phyloP scores from a whole-genome alignment of 2,329 filamentous ascomycete genomes.

The Alternaria sp. region DNA sequence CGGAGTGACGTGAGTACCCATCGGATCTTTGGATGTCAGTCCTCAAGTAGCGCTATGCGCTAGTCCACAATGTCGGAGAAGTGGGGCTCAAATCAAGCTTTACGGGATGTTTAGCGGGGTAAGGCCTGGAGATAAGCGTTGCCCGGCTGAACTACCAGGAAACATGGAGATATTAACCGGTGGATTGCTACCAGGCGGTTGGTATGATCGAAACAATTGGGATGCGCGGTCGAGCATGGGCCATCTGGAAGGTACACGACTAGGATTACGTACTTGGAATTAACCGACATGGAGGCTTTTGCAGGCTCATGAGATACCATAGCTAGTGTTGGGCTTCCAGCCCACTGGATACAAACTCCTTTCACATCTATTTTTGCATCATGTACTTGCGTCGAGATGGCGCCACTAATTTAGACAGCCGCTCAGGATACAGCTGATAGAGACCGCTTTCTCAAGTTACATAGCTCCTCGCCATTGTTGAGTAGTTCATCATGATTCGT shows the following conservation, averaged over 20 bases:
- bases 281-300: too few species aligned
- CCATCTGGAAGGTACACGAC: too few species aligned
- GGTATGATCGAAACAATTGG: neutral
- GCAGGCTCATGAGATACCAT: too few species aligned
- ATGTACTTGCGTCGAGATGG: too few species aligned
- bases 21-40: neutral
- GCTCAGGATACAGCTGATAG: too few species aligned
- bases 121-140: neutral
- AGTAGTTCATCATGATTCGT: slow-evolving; percentile 32
- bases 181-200: neutral
- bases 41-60: neutral
- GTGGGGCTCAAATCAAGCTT: slow-evolving; percentile 1
- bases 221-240: too few species aligned
- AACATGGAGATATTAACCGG: neutral
- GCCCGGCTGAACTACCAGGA: neutral
- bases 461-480: slow-evolving; percentile 37
- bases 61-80: neutral
- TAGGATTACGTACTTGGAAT: too few species aligned
- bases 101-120: neutral
- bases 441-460: slow-evolving; percentile 1
- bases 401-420: too few species aligned
- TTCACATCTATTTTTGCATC: too few species aligned
- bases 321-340: too few species aligned
- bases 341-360: neutral
- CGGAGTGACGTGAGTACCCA: neutral